Base-by-base conservation (phyloP, 31 red algal genomes). In the Odonthalia washingtoniensis region DNA sequence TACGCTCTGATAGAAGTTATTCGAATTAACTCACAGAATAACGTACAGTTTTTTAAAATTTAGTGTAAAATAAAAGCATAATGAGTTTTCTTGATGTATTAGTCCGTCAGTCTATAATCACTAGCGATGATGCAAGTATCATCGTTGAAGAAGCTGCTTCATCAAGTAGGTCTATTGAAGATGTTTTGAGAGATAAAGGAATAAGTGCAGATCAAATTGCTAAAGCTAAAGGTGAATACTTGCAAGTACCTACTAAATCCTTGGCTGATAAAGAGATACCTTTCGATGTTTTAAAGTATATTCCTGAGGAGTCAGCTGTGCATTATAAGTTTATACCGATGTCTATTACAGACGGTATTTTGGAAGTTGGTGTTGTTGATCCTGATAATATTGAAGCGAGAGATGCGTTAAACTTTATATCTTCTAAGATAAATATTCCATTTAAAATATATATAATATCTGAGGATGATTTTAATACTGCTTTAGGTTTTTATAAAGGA, bases 381-480 rank as follows among this genome's bases (percentile, higher is more conserved):
- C 64, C 64, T 33, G 64, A 67, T 67, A 67, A 67, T 35, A 33
- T 67, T 30, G 64, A 30, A 67, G 64, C 64, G 33, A 67, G 33
- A 67, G 27, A 30, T 30, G 64, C 64, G 27, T 35, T 67, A 67
- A 35, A 67, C 27, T 67, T 67, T 67, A 67, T 67, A 30, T 67
- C 64, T 33, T 30, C 64, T 30, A 35, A 35, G 64, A 67, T 33
- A 33, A 35, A 35, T 33, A 67, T 67, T 30, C 30, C 64, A 35
- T 67, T 33, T 35, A 35, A 67, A 35, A 30, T 67, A 67, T 67
- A 67, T 67, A 30, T 67, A 33, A 67, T 67, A 30, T 33, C 27
- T 67, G 27, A 67, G 27, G 64, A 67, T 67, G 27, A 67, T 67
- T 67, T 33, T 67, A 35, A 67, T 67, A 33, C 33, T 35, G 33